phyloP scores from a whole-genome alignment of 306 rosid species.

The Begonia fuchsioides region DNA sequence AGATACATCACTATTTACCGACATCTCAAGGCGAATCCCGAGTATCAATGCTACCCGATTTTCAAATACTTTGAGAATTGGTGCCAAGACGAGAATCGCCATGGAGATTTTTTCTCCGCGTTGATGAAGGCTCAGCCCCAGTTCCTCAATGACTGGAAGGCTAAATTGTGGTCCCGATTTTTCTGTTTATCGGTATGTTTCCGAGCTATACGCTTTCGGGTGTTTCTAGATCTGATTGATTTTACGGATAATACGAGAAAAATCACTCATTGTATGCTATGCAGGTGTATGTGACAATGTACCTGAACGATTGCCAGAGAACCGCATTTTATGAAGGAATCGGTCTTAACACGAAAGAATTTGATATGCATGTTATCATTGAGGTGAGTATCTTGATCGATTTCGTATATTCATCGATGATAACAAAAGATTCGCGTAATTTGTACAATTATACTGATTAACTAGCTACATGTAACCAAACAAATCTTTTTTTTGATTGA shows the following conservation, averaged over 20 bases:
- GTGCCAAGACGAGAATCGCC: conserved; percentile 99
- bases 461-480: too few species aligned
- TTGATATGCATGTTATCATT: conserved; percentile 96
- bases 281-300: conserved; percentile 97
- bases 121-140: conserved; percentile 99
- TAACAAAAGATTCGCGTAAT: too few species aligned
- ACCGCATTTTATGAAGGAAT: conserved; percentile 95
- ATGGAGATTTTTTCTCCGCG: conserved; percentile 97
- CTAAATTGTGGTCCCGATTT: conserved; percentile 89
- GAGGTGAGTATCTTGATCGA: conserved; percentile 42
- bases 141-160: conserved; percentile 98
- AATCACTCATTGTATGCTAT: not conserved
- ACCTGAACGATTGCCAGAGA: conserved; percentile 93
- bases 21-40: conserved; percentile 80
- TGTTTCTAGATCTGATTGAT: not conserved
- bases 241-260: not conserved
- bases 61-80: conserved; percentile 97
- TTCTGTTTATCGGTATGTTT: conserved; percentile 82
- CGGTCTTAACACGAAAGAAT: conserved; percentile 86
- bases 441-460: too few species aligned
- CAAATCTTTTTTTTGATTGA: too few species aligned
- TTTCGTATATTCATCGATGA: too few species aligned
- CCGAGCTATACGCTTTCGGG: too few species aligned
- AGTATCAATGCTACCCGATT: conserved; percentile 92
- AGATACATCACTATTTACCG: conserved; percentile 94